Base-by-base conservation (phyloP, 176 grass and related monocot genomes). In the Rhynchospora tenuis region DNA sequence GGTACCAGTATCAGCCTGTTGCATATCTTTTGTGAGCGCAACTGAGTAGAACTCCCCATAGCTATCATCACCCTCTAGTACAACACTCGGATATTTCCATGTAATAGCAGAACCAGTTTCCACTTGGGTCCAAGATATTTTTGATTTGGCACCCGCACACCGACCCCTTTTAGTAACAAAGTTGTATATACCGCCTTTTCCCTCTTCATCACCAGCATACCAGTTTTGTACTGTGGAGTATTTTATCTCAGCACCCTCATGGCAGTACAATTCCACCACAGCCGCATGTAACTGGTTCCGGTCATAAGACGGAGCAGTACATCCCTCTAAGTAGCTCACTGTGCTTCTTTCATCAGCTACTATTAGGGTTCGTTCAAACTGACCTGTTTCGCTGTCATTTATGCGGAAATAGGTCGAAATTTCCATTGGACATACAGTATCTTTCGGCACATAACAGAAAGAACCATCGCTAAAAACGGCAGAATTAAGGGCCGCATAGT, bases 191-290 rank as follows among this genome's bases (percentile, higher is more conserved):
- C 96, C 96, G 7, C 93, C 91, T 11, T 56, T 93, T 6, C 96
- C 93, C 66, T 99, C 85, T 59, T 89, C 92, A 83, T 99, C 93
- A 38, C 96, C 96, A 4, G 96, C 85, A 16, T 95, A 99, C 96
- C 96, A 99, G 67, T 99, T 99, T 80, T 99, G 96, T 79, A 99
- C 93, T 2, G 96, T 95, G 54, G 96, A 95, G 63, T 98, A 98
- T 59, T 95, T 98, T 55, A 98, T 98, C 79, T 98, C 91, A 0
- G 96, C 96, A 6, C 28, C 89, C 64, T 98, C 92, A 5, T 95
- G 89, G 0, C 96, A 98, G 22, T 93, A 94, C 58, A 98, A 83
- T 84, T 98, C 96, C 58, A 98, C 96, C 19, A 98, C 93, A 0
- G 96, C 96, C 0, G 96, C 96, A 43, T 98, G 96, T 74, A 98